These are phyloP conservation scores for Diplodia corticola DNA, from an alignment of 2,329 filamentous ascomycete species.

Conservation along the genomic window DNA sequence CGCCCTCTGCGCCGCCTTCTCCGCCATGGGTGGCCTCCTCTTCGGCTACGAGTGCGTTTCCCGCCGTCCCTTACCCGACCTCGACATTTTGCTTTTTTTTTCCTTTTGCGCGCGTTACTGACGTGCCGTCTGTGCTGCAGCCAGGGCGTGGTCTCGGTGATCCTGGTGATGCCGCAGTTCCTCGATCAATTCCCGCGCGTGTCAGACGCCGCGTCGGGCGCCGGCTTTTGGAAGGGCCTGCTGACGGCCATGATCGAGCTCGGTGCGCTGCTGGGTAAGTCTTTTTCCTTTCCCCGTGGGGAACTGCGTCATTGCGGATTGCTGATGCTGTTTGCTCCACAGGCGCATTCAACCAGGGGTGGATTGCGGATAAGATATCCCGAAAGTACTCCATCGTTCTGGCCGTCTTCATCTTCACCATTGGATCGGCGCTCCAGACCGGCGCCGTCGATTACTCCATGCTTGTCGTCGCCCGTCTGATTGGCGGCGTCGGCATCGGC, in stretches of 20 bases:
- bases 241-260: constrained; percentile 58
- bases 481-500: constrained; percentile 55
- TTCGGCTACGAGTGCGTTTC: constrained; percentile 50
- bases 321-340: constrained; percentile 20
- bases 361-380: constrained; percentile 55
- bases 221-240: constrained; percentile 47
- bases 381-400: constrained; percentile 55
- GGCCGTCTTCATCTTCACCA: constrained; percentile 52
- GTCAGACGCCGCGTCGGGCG: constrained; percentile 42
- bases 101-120: constrained; percentile 37
- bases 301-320: constrained; percentile 30
- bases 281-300: constrained; percentile 19
- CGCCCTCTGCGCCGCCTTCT: constrained; percentile 53
- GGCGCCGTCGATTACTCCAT: constrained; percentile 53
- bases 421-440: constrained; percentile 55
- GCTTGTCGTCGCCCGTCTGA: constrained; percentile 51
- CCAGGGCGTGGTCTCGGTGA: constrained; percentile 49
- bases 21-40: constrained; percentile 52
- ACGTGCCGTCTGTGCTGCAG: constrained; percentile 4
- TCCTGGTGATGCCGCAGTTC: constrained; percentile 56
- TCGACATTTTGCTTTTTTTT: too few relatives aligned
- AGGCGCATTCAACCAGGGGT: constrained; percentile 40
- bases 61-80: not conserved
- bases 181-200: constrained; percentile 48
- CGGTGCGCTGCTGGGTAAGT: constrained; percentile 47